Evolutionary conservation across 805 yeast genomes (phyloP).

Genomic region (Wickerhamiella australiensis): DNA sequence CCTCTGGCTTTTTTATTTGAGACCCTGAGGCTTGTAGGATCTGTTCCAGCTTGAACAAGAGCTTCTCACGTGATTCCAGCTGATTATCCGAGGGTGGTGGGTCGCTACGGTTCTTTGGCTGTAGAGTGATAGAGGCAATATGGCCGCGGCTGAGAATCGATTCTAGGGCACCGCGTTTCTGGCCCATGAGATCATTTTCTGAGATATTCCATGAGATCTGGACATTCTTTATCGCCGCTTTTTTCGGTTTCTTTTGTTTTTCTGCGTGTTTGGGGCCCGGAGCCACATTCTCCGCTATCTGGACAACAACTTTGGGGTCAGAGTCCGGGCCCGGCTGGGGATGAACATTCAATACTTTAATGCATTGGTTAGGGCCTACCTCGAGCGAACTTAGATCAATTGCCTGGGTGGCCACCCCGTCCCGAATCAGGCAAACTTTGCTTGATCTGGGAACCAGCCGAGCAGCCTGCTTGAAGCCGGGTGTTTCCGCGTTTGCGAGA

Average conservation of each 20-base stretch:
- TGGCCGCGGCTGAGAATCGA: conserved; percentile 26
- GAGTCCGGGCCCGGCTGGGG: background rate
- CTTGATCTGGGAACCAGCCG: background rate
- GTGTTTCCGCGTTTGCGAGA: background rate
- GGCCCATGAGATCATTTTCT: conserved; percentile 25
- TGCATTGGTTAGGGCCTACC: conserved; percentile 11
- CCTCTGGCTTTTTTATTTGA: conserved; percentile 1
- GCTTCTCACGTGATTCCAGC: conserved; percentile 14
- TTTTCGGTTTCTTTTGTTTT: conserved; percentile 12
- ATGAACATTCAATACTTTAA: conserved; percentile 18
- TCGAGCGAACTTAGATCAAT: conserved; percentile 12
- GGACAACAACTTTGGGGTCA: conserved; percentile 23
- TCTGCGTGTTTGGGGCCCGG: background rate
- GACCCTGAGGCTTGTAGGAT: background rate
- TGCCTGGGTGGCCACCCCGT: conserved; percentile 9
- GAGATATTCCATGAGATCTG: conserved; percentile 28
- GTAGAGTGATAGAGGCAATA: conserved; percentile 22
- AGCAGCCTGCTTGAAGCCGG: background rate
- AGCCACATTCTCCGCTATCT: conserved; percentile 16
- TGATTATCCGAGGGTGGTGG: conserved; percentile 15
- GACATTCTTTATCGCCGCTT: conserved; percentile 21
- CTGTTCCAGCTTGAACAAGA: conserved; percentile 2
- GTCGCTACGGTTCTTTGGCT: conserved; percentile 13
- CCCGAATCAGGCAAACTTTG: background rate
- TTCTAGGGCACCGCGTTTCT: conserved; percentile 26